Percentiles rank a stretch among this genome's conserved stretches.
phyloP scores from a whole-genome alignment of 306 rosid genomes.

The Quercus parvula region DNA sequence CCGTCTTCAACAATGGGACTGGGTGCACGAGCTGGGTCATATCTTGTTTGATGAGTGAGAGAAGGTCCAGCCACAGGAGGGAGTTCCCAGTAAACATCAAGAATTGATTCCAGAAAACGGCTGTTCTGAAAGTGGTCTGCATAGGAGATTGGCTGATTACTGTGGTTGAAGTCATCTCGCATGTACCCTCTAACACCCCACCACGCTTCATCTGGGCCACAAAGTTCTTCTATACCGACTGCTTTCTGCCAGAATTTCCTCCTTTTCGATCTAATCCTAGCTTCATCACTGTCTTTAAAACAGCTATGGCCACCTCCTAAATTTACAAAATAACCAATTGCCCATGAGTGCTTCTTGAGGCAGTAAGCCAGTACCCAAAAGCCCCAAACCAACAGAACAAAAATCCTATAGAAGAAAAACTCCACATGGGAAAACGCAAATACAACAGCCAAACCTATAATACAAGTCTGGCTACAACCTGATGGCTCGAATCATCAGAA shows the following conservation, averaged over 20 bases:
- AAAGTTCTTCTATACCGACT: conserved; percentile 78
- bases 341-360: background rate
- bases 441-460: background rate
- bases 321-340: conserved; percentile 23
- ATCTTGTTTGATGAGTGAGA: conserved; percentile 93
- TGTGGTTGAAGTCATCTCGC: conserved; percentile 91
- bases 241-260: conserved; percentile 93
- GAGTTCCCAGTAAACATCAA: conserved; percentile 96
- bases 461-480: background rate
- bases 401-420: background rate
- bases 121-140: conserved; percentile 85
- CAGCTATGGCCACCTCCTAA: conserved; percentile 98
- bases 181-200: conserved; percentile 96
- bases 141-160: conserved; percentile 55
- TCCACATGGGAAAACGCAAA: background rate
- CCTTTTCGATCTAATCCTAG: conserved; percentile 79
- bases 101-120: conserved; percentile 77
- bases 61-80: conserved; percentile 99
- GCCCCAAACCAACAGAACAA: background rate
- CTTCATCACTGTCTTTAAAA: conserved; percentile 92
- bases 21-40: conserved; percentile 90
- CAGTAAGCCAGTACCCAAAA: background rate
- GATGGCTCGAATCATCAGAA: background rate
- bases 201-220: conserved; percentile 90
- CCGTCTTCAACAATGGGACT: conserved; percentile 92